Percentiles rank a stretch among this genome's conserved stretches.
Conservation (phyloP, 2,329 filamentous ascomycete genomes). For the Periconia sp. region DNA sequence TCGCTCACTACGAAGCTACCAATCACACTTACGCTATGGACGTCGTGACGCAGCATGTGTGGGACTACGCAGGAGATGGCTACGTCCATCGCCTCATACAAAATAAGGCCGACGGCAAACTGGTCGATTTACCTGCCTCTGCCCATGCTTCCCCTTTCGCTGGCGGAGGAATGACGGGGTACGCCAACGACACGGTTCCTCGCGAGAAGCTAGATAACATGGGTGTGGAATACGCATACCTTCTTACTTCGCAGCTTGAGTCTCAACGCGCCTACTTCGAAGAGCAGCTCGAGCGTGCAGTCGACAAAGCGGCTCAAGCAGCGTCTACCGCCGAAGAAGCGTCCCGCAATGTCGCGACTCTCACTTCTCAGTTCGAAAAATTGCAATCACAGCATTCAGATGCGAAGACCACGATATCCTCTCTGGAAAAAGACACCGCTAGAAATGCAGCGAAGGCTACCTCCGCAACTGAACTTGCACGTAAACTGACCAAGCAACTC, state of each 20-base stretch:
- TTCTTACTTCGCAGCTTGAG: slow-evolving; percentile 91
- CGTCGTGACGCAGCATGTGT: slow-evolving; percentile 90
- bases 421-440: slow-evolving; percentile 74
- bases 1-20: slow-evolving; percentile 89
- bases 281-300: slow-evolving; percentile 85
- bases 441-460: slow-evolving; percentile 62
- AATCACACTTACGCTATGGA: slow-evolving; percentile 93
- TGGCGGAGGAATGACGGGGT: slow-evolving; percentile 49
- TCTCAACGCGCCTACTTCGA: slow-evolving; percentile 94
- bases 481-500: slow-evolving; percentile 75
- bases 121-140: slow-evolving; percentile 80
- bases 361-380: slow-evolving; percentile 56
- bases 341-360: slow-evolving; percentile 54
- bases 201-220: slow-evolving; percentile 77
- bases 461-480: slow-evolving; percentile 77
- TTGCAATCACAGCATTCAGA: slow-evolving; percentile 63
- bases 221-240: slow-evolving; percentile 90
- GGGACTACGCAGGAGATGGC: slow-evolving; percentile 95
- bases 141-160: slow-evolving; percentile 25
- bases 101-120: slow-evolving; percentile 89
- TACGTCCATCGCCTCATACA: slow-evolving; percentile 97
- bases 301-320: slow-evolving; percentile 84
- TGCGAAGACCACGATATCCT: slow-evolving; percentile 63
- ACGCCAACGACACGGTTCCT: slow-evolving; percentile 71
- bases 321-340: slow-evolving; percentile 70